These are phyloP conservation scores for Pezicula carpinea DNA, from an alignment of 2,329 filamentous ascomycete species.

Conservation along the genomic window DNA sequence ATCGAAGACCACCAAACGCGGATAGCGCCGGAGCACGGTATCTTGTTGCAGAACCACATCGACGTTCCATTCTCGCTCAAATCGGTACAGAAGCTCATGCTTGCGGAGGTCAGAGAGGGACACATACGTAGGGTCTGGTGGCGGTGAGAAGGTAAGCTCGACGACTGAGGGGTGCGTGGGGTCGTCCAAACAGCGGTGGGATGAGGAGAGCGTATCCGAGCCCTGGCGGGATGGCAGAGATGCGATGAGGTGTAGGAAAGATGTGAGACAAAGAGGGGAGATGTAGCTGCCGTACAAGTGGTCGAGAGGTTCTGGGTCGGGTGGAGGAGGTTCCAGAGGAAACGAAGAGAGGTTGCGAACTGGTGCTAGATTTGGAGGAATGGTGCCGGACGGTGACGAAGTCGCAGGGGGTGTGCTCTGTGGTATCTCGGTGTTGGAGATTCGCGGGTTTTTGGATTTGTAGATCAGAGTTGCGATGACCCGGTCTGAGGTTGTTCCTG, in stretches of 20 bases:
- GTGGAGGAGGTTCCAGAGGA: constrained; percentile 50
- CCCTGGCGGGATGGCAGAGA: constrained; percentile 51
- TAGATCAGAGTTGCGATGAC: constrained; percentile 63
- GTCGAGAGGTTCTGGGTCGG: constrained; percentile 55
- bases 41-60: constrained; percentile 76
- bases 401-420: constrained; percentile 30
- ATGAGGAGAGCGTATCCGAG: constrained; percentile 49
- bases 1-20: constrained; percentile 88
- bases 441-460: constrained; percentile 37
- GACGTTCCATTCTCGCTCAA: constrained; percentile 85
- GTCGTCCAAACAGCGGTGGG: constrained; percentile 61
- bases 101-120: constrained; percentile 67
- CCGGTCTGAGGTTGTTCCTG: constrained; percentile 43
- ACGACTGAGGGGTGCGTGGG: constrained; percentile 57
- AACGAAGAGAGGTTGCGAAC: constrained; percentile 54
- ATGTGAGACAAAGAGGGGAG: constrained; percentile 60
- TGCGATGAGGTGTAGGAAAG: constrained; percentile 62
- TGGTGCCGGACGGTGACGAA: constrained; percentile 11
- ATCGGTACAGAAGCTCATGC: constrained; percentile 76
- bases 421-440: constrained; percentile 32
- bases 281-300: constrained; percentile 63
- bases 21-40: constrained; percentile 70
- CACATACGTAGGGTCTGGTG: constrained; percentile 57
- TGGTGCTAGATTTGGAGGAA: constrained; percentile 45
- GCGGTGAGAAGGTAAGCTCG: constrained; percentile 59